Percentiles rank a stretch among this genome's conserved stretches.
phyloP scores from a whole-genome alignment of 352 stramenopile genomes.

The Lagenidium giganteum region DNA sequence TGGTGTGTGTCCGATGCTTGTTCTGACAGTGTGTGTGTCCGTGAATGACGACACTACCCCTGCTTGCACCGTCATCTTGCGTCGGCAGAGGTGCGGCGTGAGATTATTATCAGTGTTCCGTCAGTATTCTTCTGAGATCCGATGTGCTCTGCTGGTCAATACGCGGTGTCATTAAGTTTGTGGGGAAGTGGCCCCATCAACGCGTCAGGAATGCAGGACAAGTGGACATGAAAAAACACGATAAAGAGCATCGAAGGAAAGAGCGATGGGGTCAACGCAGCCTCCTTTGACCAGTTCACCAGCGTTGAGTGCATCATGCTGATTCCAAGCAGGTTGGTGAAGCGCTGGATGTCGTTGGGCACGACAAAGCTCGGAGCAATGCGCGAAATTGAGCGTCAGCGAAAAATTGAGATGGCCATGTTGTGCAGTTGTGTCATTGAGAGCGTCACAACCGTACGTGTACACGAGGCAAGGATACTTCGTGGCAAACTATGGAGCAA shows the following conservation, averaged over 20 bases:
- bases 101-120: no score
- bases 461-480: constrained; percentile 18
- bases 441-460: constrained; percentile 11
- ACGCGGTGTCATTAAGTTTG: constrained; percentile 35
- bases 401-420: constrained; percentile 19
- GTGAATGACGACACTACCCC: no score
- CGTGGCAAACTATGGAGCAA: constrained; percentile 31
- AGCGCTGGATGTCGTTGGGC: constrained; percentile 21
- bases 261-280: constrained; percentile 21
- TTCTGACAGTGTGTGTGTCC: no score
- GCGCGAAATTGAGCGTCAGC: constrained; percentile 32
- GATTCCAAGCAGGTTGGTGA: constrained; percentile 35
- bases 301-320: constrained; percentile 55
- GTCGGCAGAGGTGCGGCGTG: no score
- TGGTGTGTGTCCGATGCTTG: no score
- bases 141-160: no score
- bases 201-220: constrained; percentile 32
- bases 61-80: no score
- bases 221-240: constrained; percentile 39
- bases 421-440: constrained; percentile 4
- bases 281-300: constrained; percentile 24
- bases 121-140: no score
- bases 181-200: constrained; percentile 24
- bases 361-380: constrained; percentile 36
- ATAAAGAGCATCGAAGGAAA: constrained; percentile 30